Base-by-base conservation (phyloP, 768 basidiomycete species). In the Nidula microcarpa region DNA sequence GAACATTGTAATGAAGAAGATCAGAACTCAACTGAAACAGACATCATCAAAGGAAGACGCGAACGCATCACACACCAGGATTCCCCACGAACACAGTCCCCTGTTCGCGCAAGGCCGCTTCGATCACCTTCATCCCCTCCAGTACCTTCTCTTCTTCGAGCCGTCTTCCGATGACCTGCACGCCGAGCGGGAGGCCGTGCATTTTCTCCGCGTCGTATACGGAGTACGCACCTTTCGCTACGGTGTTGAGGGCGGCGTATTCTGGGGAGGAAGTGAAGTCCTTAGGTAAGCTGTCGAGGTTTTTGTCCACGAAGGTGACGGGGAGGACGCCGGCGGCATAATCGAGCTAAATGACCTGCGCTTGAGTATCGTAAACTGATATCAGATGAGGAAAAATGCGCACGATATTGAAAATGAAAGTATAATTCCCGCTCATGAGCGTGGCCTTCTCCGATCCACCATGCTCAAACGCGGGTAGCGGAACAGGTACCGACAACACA, bases 141-240 rank as follows among this genome's bases (percentile, higher is more conserved):
- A 89, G 56, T 2, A 87, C 86, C 60, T 84, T 84, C 67, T 91
- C 89, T 66, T 90, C 89, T 62, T 87, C 83, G 39, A 87, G 73
- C 41, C 82, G 70, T 44, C 76, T 68, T 1, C 85, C 86, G 1
- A 81, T 74, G 33, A 89, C 65, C 62, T 89, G 86, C 9, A 88
- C 79, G 1, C 85, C 84, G 1, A 89, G 62, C 0, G 88, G 86
- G 4, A 88, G 68, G 6, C 87, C 87, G 53, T 84, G 76, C 83
- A 87, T 87, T 54, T 77, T 74, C 11, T 78, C 68, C 1, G 80
- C 74, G 48, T 87, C 77, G 49, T 89, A 90, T 1, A 76, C 73
- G 0, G 71, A 63, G 55, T 74, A 79, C 2, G 74, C 77, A n/a
- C 58, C 61, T 55, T 70, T 68, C 7, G 70, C 72, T 11, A 72